phyloP scores from a whole-genome alignment of 2,329 filamentous ascomycete species.

The Trichoderma oligosporum region DNA sequence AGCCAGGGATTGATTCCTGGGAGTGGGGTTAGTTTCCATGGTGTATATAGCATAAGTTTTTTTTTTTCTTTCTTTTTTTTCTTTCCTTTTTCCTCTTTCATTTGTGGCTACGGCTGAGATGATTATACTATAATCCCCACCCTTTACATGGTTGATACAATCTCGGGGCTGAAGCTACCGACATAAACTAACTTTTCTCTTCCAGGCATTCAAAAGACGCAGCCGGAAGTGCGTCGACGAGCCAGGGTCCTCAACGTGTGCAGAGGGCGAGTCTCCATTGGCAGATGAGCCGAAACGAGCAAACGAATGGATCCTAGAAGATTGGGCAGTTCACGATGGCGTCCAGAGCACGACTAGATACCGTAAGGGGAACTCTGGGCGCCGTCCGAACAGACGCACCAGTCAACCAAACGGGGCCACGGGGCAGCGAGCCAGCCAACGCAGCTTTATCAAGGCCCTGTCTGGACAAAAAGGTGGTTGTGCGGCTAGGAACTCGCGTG shows the following conservation, averaged over 20 bases:
- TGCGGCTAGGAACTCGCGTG: conserved; percentile 29
- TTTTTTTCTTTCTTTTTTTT: not conserved
- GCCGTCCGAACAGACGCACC: conserved; percentile 23
- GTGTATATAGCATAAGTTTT: not conserved
- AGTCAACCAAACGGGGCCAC: conserved; percentile 17
- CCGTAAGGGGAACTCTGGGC: conserved; percentile 48
- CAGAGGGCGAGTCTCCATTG: conserved; percentile 11
- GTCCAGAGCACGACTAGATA: conserved; percentile 85
- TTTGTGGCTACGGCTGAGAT: not conserved
- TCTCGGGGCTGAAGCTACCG: not conserved
- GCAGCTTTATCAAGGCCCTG: conserved; percentile 30
- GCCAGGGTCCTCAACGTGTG: conserved; percentile 21
- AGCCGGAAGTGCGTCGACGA: conserved; percentile 21
- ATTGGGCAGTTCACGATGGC: conserved; percentile 64
- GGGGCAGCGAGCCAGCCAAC: conserved; percentile 23
- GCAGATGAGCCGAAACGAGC: conserved; percentile 54
- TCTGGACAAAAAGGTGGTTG: conserved; percentile 35
- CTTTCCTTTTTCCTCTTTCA: not conserved
- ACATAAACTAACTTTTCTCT: conserved; percentile 14
- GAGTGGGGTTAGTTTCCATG: not conserved
- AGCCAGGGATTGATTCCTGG: not conserved
- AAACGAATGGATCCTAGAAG: conserved; percentile 72
- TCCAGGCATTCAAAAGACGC: conserved; percentile 43
- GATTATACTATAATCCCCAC: no score
- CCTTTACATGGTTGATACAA: not conserved